Evolutionary conservation across 106 monocot species (phyloP), one percentile per base, ranked within the genome.

Genomic region (Chionographis japonica): DNA sequence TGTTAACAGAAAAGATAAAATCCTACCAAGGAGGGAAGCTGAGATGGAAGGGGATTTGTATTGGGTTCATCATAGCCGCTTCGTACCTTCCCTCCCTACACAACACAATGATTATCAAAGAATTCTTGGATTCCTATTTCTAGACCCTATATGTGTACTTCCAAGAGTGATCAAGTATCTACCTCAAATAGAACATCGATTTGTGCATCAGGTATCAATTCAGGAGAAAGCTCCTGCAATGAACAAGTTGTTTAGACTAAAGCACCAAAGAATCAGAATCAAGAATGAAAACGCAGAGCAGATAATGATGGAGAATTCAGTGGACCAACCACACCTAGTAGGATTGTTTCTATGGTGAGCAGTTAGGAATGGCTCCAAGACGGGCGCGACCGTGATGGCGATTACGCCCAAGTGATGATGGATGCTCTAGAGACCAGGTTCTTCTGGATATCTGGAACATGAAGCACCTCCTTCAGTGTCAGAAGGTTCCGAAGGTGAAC

Each of bases 121-220:
- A 46, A 56, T 4, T 3, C 43, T 62, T 20, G 8, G 52, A 18
- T 50, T 16, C 38, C 58, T 40, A 38, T 54, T 39, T 61, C 51
- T 35, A 46, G 37, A 54, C 51, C 65, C 51, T 10, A 46, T 6
- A 2, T 15, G 42, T 61, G 20, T 6, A 16, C 50, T 19, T 40
- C 52, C 8, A 60, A 61, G 14, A 60, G 0, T 12, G 49, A 38
- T 2, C 7, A 36, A 37, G 9, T 61, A 50, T 62, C 37, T 77
- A 79, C 86, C 70, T 84, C 90, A 19, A 84, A 42, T 67, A 91
- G 79, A 79, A 91, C 86, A 79, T 91, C 84, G 52, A 91, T 81
- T 54, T 50, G 11, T 58, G 87, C 81, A 68, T 42, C 79, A 15
- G 73, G 76, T 74, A 91, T 84, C 68, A 87, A 71, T 57, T 69